Percentiles rank a stretch among this genome's conserved stretches.
phyloP scores from a whole-genome alignment of 345 rosid species.

The Arabis alpina region DNA sequence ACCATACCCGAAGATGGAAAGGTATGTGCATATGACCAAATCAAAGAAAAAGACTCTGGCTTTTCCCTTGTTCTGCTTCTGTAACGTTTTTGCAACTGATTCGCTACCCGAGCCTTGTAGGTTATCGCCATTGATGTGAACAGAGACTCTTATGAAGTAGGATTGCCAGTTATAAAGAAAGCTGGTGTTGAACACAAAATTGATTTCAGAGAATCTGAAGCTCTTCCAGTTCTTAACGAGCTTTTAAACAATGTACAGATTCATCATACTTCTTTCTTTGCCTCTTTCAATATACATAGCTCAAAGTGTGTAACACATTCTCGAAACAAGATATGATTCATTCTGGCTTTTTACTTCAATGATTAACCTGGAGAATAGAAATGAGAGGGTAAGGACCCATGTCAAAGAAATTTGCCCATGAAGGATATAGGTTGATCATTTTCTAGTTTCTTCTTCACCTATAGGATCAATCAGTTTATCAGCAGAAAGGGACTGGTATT shows the following conservation, averaged over 20 bases:
- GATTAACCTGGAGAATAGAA: too few species aligned
- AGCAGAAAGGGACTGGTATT: too few species aligned
- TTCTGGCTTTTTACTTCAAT: not conserved
- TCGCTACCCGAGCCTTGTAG: slow-evolving; percentile 35
- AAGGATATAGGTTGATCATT: too few species aligned
- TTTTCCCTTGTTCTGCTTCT: not conserved
- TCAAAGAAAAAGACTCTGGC: not conserved
- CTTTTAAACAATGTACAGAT: slow-evolving; percentile 47
- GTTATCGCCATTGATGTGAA: slow-evolving; percentile 56
- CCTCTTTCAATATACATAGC: not conserved
- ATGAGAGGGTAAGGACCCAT: too few species aligned
- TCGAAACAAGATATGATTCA: not conserved
- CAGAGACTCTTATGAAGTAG: slow-evolving; percentile 53
- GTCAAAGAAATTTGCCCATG: too few species aligned
- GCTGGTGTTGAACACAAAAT: slow-evolving; percentile 65
- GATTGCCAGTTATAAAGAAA: slow-evolving; percentile 59
- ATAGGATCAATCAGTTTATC: too few species aligned
- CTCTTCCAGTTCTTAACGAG: slow-evolving; percentile 45
- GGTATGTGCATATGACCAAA: slow-evolving; percentile 34
- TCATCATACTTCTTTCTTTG: not conserved
- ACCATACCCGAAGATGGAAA: slow-evolving; percentile 74
- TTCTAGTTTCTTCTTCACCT: too few species aligned
- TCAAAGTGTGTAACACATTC: too few species aligned
- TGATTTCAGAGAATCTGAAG: slow-evolving; percentile 59
- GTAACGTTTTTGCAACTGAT: not conserved